Evolutionary conservation across 202 grass and related monocot genomes (phyloP), one percentile per base, ranked within the genome.

Genomic region (Bolboschoenoplectus hybrid): DNA sequence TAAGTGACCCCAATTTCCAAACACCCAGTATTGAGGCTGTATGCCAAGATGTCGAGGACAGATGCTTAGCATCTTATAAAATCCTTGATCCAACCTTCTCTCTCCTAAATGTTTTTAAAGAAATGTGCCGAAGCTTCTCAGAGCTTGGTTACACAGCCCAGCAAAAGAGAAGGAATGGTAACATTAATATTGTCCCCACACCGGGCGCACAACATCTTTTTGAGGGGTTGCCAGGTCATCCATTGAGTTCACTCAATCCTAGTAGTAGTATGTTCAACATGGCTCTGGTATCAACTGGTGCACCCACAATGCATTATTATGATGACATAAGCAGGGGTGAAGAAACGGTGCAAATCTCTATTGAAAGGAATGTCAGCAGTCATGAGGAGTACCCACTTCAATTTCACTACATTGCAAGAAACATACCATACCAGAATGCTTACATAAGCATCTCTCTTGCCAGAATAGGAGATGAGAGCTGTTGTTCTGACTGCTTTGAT

Each of bases 261-360:
- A 61, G 74, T 12, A 71, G 57, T 88, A 68, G 80, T 75, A 85
- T 74, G 66, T 46, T 38, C 39, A 89, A 89, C 74, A 34, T 26
- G 14, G 80, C 61, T 77, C 39, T 67, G 81, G 77, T 89, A 19
- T 85, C 87, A 36, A 41, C 14, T 38, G 58, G 78, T 82, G 77
- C 43, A 43, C 52, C 32, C 38, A 60, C 72, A 67, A 46, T 14
- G 17, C 89, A 92, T 87, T 86, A 92, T 91, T 56, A 63, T 78
- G 71, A 90, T 84, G 91, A 97, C 60, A 97, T 97, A 92, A 83
- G 90, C 7, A 92, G 86, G 87, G 94, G 94, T 38, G 86, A 87
- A 92, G 92, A 94, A 74, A 77, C 70, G 52, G 71, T 94, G 20
- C 88, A 83, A 80, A 90, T 97, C 67, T 81, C 94, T n/a, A 38